Conservation (phyloP, 768 basidiomycete species). For the Tylopilus rubrobrunneus region DNA sequence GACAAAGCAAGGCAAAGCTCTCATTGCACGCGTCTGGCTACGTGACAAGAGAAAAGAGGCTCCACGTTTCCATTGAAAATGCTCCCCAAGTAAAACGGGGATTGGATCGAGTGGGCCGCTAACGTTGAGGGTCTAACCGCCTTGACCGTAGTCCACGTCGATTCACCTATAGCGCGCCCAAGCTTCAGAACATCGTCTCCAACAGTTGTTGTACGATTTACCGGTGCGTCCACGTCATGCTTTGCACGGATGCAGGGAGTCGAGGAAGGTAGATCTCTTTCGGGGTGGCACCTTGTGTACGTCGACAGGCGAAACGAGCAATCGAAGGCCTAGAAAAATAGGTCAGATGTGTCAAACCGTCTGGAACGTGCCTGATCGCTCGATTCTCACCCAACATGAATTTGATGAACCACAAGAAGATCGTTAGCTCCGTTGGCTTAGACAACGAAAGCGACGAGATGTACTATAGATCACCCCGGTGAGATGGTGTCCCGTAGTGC, state of each 20-base stretch:
- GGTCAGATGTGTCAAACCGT: background rate
- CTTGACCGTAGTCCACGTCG: background rate
- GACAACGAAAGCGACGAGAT: constrained; percentile 17
- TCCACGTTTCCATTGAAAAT: constrained; percentile 26
- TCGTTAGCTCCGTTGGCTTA: constrained; percentile 22
- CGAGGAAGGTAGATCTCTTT: constrained; percentile 9
- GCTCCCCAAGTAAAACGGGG: constrained; percentile 31
- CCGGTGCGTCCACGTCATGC: background rate
- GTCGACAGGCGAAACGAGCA: background rate
- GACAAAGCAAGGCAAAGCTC: background rate
- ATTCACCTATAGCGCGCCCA: background rate
- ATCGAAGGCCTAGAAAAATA: background rate
- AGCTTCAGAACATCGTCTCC: background rate
- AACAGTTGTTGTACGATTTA: background rate
- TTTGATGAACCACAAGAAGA: constrained; percentile 23
- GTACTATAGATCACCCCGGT: constrained; percentile 21
- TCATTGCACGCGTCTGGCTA: background rate
- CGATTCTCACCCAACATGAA: constrained; percentile 30
- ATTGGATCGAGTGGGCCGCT: constrained; percentile 26
- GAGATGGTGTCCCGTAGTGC: background rate
- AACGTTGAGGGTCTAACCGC: background rate
- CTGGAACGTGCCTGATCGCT: background rate
- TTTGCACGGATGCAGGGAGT: constrained; percentile 2
- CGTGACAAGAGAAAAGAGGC: background rate
- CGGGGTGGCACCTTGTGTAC: constrained; percentile 15